Conservation (phyloP, 148 eudicot genomes). For the Cornus suecica region DNA sequence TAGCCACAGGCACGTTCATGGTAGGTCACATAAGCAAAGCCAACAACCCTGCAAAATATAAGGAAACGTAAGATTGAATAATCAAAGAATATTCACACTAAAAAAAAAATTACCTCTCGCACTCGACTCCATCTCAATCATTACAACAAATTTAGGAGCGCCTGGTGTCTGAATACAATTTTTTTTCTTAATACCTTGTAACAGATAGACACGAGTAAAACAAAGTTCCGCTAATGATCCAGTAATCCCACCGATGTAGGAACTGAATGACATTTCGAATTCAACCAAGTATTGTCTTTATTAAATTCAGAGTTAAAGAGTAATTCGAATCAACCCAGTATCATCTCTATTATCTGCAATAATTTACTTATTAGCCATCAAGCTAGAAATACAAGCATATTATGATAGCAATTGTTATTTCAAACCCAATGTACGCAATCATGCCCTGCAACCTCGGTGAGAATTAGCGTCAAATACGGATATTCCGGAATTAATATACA, state of each 20-base stretch:
- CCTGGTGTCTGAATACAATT: too few species aligned
- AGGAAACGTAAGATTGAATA: neutral
- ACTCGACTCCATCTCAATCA: too few species aligned
- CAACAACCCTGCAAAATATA: neutral
- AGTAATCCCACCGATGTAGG: neutral
- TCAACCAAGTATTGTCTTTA: too few species aligned
- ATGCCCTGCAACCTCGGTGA: neutral
- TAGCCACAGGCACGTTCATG: neutral
- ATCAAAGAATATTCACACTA: neutral
- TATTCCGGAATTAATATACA: neutral
- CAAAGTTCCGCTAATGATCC: neutral
- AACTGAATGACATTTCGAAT: neutral
- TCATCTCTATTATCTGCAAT: neutral
- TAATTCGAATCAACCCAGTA: neutral
- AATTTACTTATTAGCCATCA: too few species aligned
- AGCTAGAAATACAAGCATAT: too few species aligned
- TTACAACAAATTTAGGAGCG: too few species aligned
- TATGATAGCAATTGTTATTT: neutral
- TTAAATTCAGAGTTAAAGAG: neutral
- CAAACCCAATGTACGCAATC: neutral
- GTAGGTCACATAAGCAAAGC: neutral
- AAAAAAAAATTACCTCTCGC: too few species aligned
- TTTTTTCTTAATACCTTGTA: neutral
- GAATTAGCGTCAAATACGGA: neutral
- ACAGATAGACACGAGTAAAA: neutral